phyloP scores from a whole-genome alignment of 352 stramenopile species.

The Blastocystis sp. region DNA sequence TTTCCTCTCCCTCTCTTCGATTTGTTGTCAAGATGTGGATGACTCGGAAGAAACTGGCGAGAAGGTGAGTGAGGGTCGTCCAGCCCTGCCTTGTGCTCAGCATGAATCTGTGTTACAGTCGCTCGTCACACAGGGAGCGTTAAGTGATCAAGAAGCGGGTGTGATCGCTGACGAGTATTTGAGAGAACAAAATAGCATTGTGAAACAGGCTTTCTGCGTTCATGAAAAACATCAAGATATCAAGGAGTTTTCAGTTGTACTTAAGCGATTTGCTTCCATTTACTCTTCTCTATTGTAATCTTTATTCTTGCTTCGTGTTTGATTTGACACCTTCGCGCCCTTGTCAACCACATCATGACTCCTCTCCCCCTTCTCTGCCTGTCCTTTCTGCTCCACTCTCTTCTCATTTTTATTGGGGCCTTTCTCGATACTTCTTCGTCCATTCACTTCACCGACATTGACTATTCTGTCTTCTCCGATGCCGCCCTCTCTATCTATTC shows the following conservation, averaged over 20 bases:
- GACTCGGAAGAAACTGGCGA: not conserved
- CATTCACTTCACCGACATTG: conserved; percentile 30
- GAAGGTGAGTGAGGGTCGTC: not conserved
- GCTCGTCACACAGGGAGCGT: not conserved
- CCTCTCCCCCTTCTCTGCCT: too few species aligned
- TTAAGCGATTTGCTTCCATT: not conserved
- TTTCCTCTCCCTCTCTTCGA: not conserved
- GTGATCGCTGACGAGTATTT: not conserved
- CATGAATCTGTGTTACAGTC: not conserved
- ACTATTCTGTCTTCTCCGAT: conserved; percentile 20
- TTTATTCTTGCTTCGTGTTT: too few species aligned
- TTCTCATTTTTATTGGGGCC: too few species aligned
- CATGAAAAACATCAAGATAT: not conserved
- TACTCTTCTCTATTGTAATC: too few species aligned
- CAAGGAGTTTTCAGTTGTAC: not conserved
- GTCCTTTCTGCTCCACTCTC: too few species aligned
- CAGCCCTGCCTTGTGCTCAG: not conserved
- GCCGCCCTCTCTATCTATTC: not conserved
- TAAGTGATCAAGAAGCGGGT: not conserved
- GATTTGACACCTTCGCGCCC: too few species aligned
- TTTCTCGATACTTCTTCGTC: too few species aligned
- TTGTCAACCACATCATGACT: not conserved
- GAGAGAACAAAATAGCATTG: not conserved
- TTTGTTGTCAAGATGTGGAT: not conserved
- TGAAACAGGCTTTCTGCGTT: not conserved